Conservation (phyloP, 2,329 filamentous ascomycete species). For the Calonectria pseudoturangicola region DNA sequence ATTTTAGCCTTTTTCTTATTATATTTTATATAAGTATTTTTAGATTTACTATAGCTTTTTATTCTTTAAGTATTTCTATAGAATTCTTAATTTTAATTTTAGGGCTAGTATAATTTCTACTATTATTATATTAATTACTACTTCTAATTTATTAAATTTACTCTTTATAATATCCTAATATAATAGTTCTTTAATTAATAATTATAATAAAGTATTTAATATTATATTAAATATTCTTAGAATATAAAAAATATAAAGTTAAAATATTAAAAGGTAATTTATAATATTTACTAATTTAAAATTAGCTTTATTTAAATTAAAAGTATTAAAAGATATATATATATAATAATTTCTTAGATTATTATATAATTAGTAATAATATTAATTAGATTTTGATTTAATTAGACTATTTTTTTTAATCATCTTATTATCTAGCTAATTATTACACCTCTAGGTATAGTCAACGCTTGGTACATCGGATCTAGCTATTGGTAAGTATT, state of each 20-base stretch:
- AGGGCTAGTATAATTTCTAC: neutral
- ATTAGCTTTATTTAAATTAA: neutral
- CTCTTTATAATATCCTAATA: neutral
- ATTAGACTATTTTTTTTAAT: neutral
- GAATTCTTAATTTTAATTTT: neutral
- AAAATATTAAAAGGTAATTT: neutral
- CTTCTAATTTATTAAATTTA: neutral
- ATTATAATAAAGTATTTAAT: neutral
- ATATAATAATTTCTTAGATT: neutral
- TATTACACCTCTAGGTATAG: too few species aligned
- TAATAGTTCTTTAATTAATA: neutral
- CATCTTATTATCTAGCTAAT: neutral
- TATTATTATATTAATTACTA: neutral
- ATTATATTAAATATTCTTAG: neutral
- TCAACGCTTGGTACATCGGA: too few species aligned
- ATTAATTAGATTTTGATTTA: neutral
- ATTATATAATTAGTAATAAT: neutral
- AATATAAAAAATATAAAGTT: neutral
- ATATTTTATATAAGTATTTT: neutral
- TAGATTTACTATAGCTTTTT: neutral
- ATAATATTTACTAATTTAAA: conserved; percentile 2
- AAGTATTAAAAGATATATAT: neutral
- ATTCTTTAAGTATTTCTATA: neutral
- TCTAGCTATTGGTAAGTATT: too few species aligned
- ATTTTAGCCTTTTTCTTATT: too few species aligned